These are phyloP conservation scores for Russula earlei DNA, from an alignment of 768 basidiomycete genomes.

Conservation along the genomic window DNA sequence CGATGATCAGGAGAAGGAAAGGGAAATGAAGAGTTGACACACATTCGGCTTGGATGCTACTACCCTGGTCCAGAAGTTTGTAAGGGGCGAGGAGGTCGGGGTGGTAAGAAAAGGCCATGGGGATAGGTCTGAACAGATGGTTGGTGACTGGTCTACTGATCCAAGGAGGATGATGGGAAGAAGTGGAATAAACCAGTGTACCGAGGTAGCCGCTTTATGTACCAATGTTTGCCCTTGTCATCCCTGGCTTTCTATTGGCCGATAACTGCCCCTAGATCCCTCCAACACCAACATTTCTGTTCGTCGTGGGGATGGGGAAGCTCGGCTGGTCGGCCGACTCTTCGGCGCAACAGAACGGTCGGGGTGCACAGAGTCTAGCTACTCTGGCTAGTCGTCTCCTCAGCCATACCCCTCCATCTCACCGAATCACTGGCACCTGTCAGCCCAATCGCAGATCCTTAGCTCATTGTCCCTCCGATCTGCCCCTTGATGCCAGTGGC, in stretches of 20 bases:
- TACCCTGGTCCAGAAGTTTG: slow-evolving; percentile 83
- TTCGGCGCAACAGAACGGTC: too few relatives aligned
- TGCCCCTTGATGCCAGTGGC: not conserved
- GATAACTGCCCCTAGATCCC: not conserved
- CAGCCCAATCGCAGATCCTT: too few relatives aligned
- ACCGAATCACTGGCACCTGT: too few relatives aligned
- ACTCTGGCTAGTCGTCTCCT: too few relatives aligned
- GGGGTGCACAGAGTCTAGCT: too few relatives aligned
- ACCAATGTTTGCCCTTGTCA: not conserved
- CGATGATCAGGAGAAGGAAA: slow-evolving; percentile 14
- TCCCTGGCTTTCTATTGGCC: slow-evolving; percentile 1
- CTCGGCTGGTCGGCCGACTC: not conserved
- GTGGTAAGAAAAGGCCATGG: slow-evolving; percentile 35
- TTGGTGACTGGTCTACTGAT: not conserved
- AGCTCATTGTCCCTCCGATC: too few relatives aligned
- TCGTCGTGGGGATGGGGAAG: too few relatives aligned
- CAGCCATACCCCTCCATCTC: too few relatives aligned
- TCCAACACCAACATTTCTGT: not conserved
- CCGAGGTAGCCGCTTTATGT: not conserved
- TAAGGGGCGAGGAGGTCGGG: slow-evolving; percentile 86
- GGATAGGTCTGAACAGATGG: slow-evolving; percentile 21
- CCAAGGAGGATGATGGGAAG: not conserved
- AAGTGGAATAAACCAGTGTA: not conserved
- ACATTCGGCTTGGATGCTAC: slow-evolving; percentile 94
- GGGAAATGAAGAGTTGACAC: slow-evolving; percentile 22